A percentile compares a stretch with the other conserved stretches of the same genome.
Conservation (phyloP, 2,329 filamentous ascomycete genomes). For the Sarocladiaceae sp. region DNA sequence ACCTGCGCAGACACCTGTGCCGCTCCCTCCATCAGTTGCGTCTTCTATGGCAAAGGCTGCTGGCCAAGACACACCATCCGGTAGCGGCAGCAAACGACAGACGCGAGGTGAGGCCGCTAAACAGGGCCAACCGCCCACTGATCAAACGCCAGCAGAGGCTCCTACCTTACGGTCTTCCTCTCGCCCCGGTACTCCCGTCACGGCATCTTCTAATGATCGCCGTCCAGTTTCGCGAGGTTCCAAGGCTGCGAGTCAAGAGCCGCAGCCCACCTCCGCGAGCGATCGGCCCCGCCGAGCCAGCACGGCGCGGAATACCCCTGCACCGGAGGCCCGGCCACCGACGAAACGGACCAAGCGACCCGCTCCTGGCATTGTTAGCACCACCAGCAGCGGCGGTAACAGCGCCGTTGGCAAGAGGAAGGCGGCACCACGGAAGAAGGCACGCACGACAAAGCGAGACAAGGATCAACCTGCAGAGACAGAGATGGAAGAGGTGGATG, state of each 20-base stretch:
- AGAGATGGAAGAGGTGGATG: constrained; percentile 58
- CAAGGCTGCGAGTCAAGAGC: constrained; percentile 48
- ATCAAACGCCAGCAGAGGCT: constrained; percentile 16
- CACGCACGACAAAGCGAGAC: constrained; percentile 43
- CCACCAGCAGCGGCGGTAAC: constrained; percentile 55
- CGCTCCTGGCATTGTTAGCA: constrained; percentile 67
- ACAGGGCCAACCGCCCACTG: constrained; percentile 19
- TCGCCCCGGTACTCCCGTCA: constrained; percentile 25
- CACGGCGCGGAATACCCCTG: constrained; percentile 54
- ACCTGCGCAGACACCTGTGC: constrained; percentile 42
- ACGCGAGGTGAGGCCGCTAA: constrained; percentile 41
- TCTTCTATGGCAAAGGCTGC: neutral
- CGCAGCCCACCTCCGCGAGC: constrained; percentile 41
- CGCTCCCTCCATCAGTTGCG: constrained; percentile 26
- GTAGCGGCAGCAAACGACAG: constrained; percentile 30
- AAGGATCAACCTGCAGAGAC: constrained; percentile 37
- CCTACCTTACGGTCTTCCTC: constrained; percentile 26
- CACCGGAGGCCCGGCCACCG: constrained; percentile 42
- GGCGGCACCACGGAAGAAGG: constrained; percentile 64
- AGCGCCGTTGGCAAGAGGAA: constrained; percentile 70
- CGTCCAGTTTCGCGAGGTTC: constrained; percentile 47
- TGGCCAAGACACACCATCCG: neutral
- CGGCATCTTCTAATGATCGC: constrained; percentile 25
- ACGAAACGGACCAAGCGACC: constrained; percentile 63
- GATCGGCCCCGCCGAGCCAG: constrained; percentile 53